Percentiles rank a stretch among this genome's conserved stretches.
Evolutionary conservation across 768 basidiomycete genomes (phyloP).

Genomic region (Ramaria rubella): DNA sequence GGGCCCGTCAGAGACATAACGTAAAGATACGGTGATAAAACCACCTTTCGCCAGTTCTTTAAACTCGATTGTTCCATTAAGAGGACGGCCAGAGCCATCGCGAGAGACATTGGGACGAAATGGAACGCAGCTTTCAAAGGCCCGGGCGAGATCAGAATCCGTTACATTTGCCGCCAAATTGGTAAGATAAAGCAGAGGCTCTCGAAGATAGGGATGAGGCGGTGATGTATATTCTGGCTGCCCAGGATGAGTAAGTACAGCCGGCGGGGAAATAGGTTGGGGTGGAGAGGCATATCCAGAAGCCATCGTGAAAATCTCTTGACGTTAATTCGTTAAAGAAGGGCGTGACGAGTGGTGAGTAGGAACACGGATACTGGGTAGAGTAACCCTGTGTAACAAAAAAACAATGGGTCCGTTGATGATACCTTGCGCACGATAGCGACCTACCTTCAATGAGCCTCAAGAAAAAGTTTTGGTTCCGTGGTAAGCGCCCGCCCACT

Average conservation of each 20-base stretch:
- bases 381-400: too few species aligned
- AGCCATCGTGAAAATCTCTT: conserved; percentile 8
- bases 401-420: too few species aligned
- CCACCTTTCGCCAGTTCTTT: conserved; percentile 19
- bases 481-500: too few species aligned
- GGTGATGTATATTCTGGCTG: not conserved
- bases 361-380: too few species aligned
- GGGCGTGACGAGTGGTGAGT: too few species aligned
- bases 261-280: not conserved
- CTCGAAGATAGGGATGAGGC: conserved; percentile 64
- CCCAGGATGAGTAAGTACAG: not conserved
- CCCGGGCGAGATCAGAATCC: conserved; percentile 70
- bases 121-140: conserved; percentile 65
- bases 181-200: conserved; percentile 76
- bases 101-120: not conserved
- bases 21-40: conserved; percentile 28
- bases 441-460: too few species aligned
- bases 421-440: too few species aligned
- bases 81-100: not conserved
- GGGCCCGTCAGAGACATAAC: conserved; percentile 1
- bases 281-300: conserved; percentile 8
- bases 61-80: conserved; percentile 52
- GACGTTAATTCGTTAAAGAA: not conserved
- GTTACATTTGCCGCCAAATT: conserved; percentile 65
- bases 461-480: too few species aligned